Conservation (phyloP, 2,329 filamentous ascomycete species). For the Penicillium sp. region DNA sequence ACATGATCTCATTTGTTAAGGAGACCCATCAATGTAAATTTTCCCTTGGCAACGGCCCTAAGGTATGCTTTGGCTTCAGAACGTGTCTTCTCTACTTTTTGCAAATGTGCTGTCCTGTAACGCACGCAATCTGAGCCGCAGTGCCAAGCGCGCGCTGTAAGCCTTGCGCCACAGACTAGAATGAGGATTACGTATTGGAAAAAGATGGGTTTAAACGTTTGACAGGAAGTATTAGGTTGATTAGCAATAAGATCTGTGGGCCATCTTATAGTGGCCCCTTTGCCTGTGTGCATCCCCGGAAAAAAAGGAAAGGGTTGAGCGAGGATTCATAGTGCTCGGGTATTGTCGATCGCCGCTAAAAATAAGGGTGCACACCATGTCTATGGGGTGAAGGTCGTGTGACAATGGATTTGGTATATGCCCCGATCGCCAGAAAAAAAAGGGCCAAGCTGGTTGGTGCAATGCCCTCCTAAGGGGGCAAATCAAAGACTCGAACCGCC, state of each 20-base stretch:
- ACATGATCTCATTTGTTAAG: neutral
- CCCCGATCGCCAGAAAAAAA: neutral
- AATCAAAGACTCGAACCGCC: neutral
- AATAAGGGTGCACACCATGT: conserved; percentile 23
- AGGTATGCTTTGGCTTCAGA: neutral
- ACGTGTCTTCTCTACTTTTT: neutral
- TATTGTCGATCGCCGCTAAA: conserved; percentile 15
- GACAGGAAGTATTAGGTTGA: conserved; percentile 28
- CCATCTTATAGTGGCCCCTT: neutral
- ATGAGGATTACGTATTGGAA: neutral
- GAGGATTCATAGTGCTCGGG: conserved; percentile 12
- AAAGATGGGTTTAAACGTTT: conserved; percentile 11
- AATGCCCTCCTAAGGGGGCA: neutral
- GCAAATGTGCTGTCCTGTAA: neutral
- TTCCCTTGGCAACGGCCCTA: neutral
- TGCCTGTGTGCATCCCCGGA: neutral
- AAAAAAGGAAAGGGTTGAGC: neutral
- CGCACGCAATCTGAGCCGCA: conserved; percentile 7
- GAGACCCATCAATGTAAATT: neutral
- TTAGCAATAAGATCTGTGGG: conserved; percentile 12
- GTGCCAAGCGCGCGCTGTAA: conserved; percentile 1
- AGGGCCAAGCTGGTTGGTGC: neutral
- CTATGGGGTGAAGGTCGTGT: conserved; percentile 10
- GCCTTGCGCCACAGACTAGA: neutral
- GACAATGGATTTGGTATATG: conserved; percentile 11